Evolutionary conservation across 106 monocot genomes (phyloP).

Genomic region (Allium fistulosum): DNA sequence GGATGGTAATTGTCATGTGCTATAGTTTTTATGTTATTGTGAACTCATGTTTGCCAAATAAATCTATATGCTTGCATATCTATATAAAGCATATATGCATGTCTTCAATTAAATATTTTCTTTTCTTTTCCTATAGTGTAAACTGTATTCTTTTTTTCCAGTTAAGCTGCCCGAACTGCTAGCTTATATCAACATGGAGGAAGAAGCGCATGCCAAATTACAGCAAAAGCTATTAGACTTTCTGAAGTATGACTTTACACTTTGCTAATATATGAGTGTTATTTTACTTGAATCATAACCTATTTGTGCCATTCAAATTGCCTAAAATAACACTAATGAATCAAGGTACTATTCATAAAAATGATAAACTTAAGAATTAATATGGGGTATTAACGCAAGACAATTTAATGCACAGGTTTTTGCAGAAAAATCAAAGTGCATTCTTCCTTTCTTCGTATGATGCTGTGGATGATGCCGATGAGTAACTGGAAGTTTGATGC

Average conservation of each 20-base stretch:
- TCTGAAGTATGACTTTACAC: conserved; percentile 53
- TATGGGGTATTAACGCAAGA: background rate
- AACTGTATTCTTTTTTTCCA: conserved; percentile 22
- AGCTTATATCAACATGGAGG: conserved; percentile 87
- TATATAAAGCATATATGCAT: background rate
- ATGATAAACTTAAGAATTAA: background rate
- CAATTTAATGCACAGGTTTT: conserved; percentile 32
- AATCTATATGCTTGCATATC: background rate
- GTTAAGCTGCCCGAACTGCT: conserved; percentile 93
- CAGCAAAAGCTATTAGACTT: conserved; percentile 82
- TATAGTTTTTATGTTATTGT: background rate
- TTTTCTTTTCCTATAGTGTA: background rate
- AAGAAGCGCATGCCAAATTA: conserved; percentile 65
- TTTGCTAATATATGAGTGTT: background rate
- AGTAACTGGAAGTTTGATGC: conserved; percentile 4
- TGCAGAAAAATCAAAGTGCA: conserved; percentile 71
- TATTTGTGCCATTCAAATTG: background rate
- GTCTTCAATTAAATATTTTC: background rate
- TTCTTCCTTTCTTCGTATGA: conserved; percentile 80
- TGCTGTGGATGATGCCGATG: conserved; percentile 31
- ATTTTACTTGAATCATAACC: background rate
- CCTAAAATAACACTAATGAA: background rate
- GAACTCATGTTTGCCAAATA: background rate
- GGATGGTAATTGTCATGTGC: background rate
- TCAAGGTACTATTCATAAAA: background rate